Evolutionary conservation across 495 filamentous ascomycete species (phyloP).

Genomic region (Hypomontagnella monticulosa): DNA sequence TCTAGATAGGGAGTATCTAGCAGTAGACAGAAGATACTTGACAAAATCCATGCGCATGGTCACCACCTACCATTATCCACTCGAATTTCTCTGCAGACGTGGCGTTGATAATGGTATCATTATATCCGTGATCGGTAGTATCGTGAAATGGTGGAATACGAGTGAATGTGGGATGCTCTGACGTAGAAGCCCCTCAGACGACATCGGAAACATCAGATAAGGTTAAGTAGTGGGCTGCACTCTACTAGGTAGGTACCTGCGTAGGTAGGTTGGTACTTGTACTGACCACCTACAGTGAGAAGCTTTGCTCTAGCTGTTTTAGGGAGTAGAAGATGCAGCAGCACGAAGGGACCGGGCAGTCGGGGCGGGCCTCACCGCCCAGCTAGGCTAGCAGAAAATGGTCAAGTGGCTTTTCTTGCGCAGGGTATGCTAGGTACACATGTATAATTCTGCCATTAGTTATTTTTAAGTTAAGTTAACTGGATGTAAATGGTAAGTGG

Average conservation of each 20-base stretch:
- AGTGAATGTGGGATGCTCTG: no score
- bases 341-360: not conserved
- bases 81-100: not conserved
- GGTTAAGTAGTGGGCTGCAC: no score
- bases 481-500: slow-evolving; percentile 35
- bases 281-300: not conserved
- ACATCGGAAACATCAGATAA: no score
- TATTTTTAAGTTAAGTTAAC: not conserved
- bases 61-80: slow-evolving; percentile 5
- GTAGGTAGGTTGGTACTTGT: not conserved
- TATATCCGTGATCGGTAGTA: no score
- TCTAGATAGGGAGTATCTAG: slow-evolving; percentile 43
- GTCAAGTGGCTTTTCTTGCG: slow-evolving; percentile 22
- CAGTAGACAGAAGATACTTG: slow-evolving; percentile 33
- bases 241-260: not conserved
- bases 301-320: not conserved
- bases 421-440: not conserved
- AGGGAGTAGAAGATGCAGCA: not conserved
- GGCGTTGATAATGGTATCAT: no score
- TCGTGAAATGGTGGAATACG: no score
- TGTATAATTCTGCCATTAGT: slow-evolving; percentile 44
- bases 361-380: slow-evolving; percentile 35
- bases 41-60: slow-evolving; percentile 35
- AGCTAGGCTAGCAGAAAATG: slow-evolving; percentile 11
- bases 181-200: no score